phyloP scores from a whole-genome alignment of 129 eudicot genomes.

The Flaveria robusta region DNA sequence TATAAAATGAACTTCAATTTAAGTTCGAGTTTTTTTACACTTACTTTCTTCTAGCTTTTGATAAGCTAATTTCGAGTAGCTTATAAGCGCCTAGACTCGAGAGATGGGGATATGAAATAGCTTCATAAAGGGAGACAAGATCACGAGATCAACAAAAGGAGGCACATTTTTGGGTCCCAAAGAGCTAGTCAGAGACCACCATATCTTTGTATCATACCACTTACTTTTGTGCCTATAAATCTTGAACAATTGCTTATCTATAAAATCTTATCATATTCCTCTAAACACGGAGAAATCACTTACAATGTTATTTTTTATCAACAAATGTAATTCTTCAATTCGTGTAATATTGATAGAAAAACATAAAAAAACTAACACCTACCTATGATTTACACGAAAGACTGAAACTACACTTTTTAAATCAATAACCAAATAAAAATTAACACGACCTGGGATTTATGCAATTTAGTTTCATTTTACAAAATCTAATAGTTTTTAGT shows the following conservation, averaged over 20 bases:
- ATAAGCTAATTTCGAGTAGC: too few relatives aligned
- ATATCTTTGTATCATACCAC: conserved; percentile 22
- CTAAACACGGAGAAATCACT: too few relatives aligned
- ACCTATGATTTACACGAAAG: background rate
- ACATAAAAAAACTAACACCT: background rate
- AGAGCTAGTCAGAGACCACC: conserved; percentile 45
- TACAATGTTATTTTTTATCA: too few relatives aligned
- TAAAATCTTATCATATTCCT: background rate
- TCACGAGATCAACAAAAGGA: conserved; percentile 49
- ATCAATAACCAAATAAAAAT: background rate
- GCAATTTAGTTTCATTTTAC: background rate
- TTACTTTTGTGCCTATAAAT: conserved; percentile 18
- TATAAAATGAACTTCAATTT: too few relatives aligned
- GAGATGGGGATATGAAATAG: conserved; percentile 34
- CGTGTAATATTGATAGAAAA: background rate
- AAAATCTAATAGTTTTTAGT: background rate
- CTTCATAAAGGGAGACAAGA: conserved; percentile 51
- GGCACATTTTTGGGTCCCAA: conserved; percentile 42
- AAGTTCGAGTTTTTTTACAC: too few relatives aligned
- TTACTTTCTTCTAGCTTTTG: too few relatives aligned
- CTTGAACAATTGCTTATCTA: background rate
- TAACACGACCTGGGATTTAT: background rate
- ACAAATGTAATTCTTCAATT: background rate
- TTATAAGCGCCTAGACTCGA: background rate
- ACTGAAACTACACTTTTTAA: background rate